Percentiles rank a stretch among this genome's conserved stretches.
phyloP scores from a whole-genome alignment of 768 basidiomycete genomes.

The Leccinellum luteum region DNA sequence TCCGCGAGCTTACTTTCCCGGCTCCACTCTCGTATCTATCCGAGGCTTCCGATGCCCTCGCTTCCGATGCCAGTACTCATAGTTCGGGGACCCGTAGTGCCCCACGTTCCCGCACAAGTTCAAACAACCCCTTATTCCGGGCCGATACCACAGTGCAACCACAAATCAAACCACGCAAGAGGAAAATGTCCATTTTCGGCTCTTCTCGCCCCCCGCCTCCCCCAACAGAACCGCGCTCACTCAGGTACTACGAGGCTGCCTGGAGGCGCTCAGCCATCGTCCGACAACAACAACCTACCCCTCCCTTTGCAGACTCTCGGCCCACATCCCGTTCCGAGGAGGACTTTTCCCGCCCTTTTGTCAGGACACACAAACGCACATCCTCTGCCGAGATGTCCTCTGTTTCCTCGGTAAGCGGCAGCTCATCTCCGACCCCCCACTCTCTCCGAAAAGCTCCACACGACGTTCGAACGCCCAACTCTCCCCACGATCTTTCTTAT shows the following conservation, averaged over 20 bases:
- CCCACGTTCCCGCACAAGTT: constrained; percentile 5
- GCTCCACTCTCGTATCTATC: constrained; percentile 59
- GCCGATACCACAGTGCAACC: constrained; percentile 7
- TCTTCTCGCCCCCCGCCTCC: constrained; percentile 38
- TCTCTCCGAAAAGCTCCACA: constrained; percentile 8
- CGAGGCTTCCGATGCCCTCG: constrained; percentile 14
- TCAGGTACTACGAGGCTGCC: constrained; percentile 45
- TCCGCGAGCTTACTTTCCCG: constrained; percentile 69
- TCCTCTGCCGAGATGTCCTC: constrained; percentile 45
- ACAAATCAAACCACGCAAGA: constrained; percentile 16
- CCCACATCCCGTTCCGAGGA: constrained; percentile 39
- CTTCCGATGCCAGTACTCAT: constrained; percentile 8
- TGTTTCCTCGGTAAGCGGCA: constrained; percentile 35
- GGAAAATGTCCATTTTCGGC: constrained; percentile 40
- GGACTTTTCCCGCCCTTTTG: constrained; percentile 33
- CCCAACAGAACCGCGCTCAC: constrained; percentile 41
- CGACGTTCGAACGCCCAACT: constrained; percentile 18
- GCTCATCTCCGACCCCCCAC: constrained; percentile 23
- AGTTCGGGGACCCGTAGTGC: neutral
- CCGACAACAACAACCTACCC: neutral
- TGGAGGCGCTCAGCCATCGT: constrained; percentile 43
- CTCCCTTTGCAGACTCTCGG: constrained; percentile 20
- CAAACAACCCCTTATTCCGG: constrained; percentile 24
- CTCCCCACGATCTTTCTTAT: constrained; percentile 61
- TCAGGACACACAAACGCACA: constrained; percentile 39